Evolutionary conservation across 2,329 filamentous ascomycete genomes (phyloP), one percentile per base, ranked within the genome.

Genomic region (Fusarium mexicanum): DNA sequence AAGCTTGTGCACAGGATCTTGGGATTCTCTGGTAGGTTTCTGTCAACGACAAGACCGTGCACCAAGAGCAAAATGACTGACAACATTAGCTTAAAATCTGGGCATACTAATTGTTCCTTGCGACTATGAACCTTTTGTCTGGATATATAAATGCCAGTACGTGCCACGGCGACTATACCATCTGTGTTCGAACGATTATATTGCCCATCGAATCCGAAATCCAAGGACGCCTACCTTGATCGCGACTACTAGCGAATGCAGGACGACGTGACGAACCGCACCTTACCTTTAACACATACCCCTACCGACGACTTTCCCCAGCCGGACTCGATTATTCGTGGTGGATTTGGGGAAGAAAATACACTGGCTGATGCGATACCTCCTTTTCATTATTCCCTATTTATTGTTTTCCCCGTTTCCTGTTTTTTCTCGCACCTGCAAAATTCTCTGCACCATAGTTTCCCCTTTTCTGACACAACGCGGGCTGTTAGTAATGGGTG

Each of bases 1-100:
- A 87, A 98, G 96, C 87, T 89, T 99, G 87, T 98, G 96, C 90
- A 99, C 96, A 81, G 96, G 96, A 84, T 99, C 96, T 78, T 99
- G 96, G 96, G 96, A 99, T 87, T 98, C 96, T 80, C 90, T 98
- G 88, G 96, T 98, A 90, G 87, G 94, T 89, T 64, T 24, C 40
- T 47, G 26, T 41, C 8, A 22, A 40, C 51, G 29, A 17, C 24
- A 17, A 38, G 8, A 16, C 31, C 16, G 11, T 8, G 11, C 12
- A 9, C 24, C 17, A 29, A 53, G 47, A 8, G 17, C 43, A 22
- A n/a, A 35, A 8, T 51, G 20, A 35, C 72, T 80, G 61, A 77
- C 62, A 31, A 43, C 40, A 10, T 16, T 73, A 95, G 93, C 92
- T 96, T 84, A 95, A 95, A 90, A 91, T 96, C 83, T 96, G 93